Base-by-base conservation (phyloP, 371 early-diverging fungal genomes). In the Sporodiniella umbellata region DNA sequence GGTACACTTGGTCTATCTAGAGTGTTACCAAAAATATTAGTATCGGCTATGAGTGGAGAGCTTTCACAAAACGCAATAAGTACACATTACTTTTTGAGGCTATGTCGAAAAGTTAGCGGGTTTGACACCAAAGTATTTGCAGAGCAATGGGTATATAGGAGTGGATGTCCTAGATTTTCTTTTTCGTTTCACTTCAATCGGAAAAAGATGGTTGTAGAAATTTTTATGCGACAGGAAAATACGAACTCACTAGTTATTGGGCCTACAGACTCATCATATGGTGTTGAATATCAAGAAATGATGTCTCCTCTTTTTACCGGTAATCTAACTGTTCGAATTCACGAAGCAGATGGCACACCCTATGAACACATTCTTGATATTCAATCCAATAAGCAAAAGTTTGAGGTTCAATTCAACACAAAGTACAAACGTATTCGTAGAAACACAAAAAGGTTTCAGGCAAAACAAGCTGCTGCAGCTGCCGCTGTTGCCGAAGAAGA, bases 371-470 rank as follows among this genome's bases (percentile, higher is more conserved):
- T 95, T 26, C 70, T 98, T 24, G 86, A 88, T 35, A 88, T 98
- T 33, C 88, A 90, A 33, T 89, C 89, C 19, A 52, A 58, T 14
- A 56, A 71, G 19, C 83, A 93, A 56, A 80, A 85, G 43, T 92
- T 88, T 52, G 94, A 96, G 56, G 87, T 98, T 8, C 89, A 86
- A 49, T 98, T 94, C 71, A 93, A 98, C 60, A 95, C 96, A 4
- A 95, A 95, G 64, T 95, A 96, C 66, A 95, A 95, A 72, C 89
- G 96, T 58, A 93, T 92, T 57, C 81, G 93, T 25, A 81, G 93
- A 43, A 88, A 83, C 55, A 92, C 89, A 4, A 90, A 89, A 52
- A 74, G 89, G 45, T 90, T 90, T 69, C 81, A 85, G 45, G 80
- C 83, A 33, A 84, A 88, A 35, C 88, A 88, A 65, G 81, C 87